These are phyloP conservation scores for Onygena corvina DNA, from an alignment of 2,329 filamentous ascomycete species.

Conservation along the genomic window DNA sequence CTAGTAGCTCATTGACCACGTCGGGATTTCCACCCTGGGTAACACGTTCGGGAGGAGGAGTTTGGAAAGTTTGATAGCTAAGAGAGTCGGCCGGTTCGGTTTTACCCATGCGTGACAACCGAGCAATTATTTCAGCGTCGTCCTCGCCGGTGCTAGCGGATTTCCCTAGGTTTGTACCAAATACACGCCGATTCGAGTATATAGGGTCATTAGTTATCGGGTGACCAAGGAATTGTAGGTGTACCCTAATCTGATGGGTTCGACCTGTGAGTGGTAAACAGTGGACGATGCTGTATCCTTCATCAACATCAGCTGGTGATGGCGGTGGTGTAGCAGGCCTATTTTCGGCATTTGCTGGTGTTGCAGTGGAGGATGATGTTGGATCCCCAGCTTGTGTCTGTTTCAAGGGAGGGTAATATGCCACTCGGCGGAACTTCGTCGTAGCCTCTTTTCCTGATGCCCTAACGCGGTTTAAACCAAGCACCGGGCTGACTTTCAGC, in stretches of 20 bases:
- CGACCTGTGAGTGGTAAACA: slow-evolving; percentile 87
- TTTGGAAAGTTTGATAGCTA: slow-evolving; percentile 56
- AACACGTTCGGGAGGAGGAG: slow-evolving; percentile 28
- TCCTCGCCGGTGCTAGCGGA: slow-evolving; percentile 56
- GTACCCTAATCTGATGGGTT: slow-evolving; percentile 89
- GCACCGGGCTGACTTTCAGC: slow-evolving; percentile 83
- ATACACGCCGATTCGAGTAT: slow-evolving; percentile 88
- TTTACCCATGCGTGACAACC: slow-evolving; percentile 83
- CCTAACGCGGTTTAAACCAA: slow-evolving; percentile 86
- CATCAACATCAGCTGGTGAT: slow-evolving; percentile 34
- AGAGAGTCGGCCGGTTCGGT: slow-evolving; percentile 81
- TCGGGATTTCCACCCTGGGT: slow-evolving; percentile 24
- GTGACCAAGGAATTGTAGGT: slow-evolving; percentile 86
- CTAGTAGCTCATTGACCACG: slow-evolving; percentile 31
- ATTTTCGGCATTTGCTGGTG: slow-evolving; percentile 17
- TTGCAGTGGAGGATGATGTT: slow-evolving; percentile 9
- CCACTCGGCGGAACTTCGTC: slow-evolving; percentile 81
- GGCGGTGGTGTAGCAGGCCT: slow-evolving; percentile 20
- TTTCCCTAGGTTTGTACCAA: slow-evolving; percentile 65
- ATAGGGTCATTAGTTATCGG: slow-evolving; percentile 97
- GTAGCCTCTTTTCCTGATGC: slow-evolving; percentile 81
- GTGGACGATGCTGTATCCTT: slow-evolving; percentile 87
- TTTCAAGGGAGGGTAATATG: slow-evolving; percentile 63
- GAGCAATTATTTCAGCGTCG: slow-evolving; percentile 80
- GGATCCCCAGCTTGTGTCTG: slow-evolving; percentile 5